Base-by-base conservation (phyloP, 306 rosid species). In the Cicer judaicum region DNA sequence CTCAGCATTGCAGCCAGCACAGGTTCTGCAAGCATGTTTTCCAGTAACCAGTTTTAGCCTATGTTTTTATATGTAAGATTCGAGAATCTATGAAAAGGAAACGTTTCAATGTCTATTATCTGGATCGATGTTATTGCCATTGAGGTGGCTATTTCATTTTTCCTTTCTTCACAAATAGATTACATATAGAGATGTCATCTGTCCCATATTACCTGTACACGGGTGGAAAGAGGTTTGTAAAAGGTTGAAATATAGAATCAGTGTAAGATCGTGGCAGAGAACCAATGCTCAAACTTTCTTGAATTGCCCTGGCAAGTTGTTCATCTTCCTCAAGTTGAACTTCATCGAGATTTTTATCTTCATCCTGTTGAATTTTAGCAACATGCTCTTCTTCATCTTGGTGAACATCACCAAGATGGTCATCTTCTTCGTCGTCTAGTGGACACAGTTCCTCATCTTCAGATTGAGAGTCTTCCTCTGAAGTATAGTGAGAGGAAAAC, bases 291-390 rank as follows among this genome's bases (percentile, higher is more conserved):
- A 90, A 80, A 80, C 97, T 95, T 85, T 92, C 98, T 82, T 95
- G 96, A 83, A 92, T 79, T 60, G 99, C 99, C 83, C 81, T 85
- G 21, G 99, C 99, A 75, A 92, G 92, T 77, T 86, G 97, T 83
- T 95, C 97, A 80, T 94, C 99, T 80, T 93, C 98, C 79, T 90
- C 98, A 63, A 87, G 83, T 85, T 89, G 96, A 83, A 74, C 75
- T 78, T 89, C 90, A 36, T 78, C 73, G 12, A 75, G 76, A 69
- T 72, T 76, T 53, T 82, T 82, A 52, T 87, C 92, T 76, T 87
- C 91, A 64, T 84, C 91, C 13, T 70, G 59, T 67, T 71, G 77
- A 85, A 67, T 54, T 53, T 68, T 56, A n/a, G 75, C 74, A 66
- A 36, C 73, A 47, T 61, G 77, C 68, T 83, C 92, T 6, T 89